Conservation (phyloP, 768 basidiomycete species). For the Butyriboletus loyo region DNA sequence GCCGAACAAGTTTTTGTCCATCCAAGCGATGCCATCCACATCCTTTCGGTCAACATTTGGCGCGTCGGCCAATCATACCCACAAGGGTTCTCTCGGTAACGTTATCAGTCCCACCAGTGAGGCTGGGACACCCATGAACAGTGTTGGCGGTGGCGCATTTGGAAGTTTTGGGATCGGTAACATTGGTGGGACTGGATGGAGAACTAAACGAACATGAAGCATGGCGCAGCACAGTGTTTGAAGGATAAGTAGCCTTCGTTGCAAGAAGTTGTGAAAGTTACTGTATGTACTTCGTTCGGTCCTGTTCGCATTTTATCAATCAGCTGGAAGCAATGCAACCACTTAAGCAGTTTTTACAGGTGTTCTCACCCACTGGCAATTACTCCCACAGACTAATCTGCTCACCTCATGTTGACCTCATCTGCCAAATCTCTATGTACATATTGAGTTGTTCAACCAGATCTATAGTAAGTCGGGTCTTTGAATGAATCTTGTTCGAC, state of each 20-base stretch:
- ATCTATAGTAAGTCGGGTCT: neutral
- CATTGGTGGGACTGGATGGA: conserved; percentile 16
- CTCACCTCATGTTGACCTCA: neutral
- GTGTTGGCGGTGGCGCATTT: conserved; percentile 42
- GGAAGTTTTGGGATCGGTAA: conserved; percentile 46
- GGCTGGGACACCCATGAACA: conserved; percentile 19
- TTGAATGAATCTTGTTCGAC: neutral
- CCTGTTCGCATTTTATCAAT: conserved; percentile 5
- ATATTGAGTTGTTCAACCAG: neutral
- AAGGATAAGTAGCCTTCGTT: no score
- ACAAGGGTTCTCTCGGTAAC: conserved; percentile 21
- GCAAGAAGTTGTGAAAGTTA: no score
- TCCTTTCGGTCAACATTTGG: conserved; percentile 69
- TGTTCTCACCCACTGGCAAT: neutral
- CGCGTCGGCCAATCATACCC: conserved; percentile 18
- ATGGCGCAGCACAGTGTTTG: neutral
- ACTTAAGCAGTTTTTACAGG: no score
- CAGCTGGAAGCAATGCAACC: neutral
- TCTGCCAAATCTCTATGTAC: neutral
- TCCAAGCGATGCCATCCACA: conserved; percentile 65
- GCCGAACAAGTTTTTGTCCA: conserved; percentile 78
- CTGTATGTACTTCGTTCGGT: conserved; percentile 11
- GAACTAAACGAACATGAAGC: neutral
- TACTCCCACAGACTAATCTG: neutral
- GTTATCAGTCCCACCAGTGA: conserved; percentile 23